phyloP scores from a whole-genome alignment of 2,329 filamentous ascomycete species.

The Akanthomyces muscarius region DNA sequence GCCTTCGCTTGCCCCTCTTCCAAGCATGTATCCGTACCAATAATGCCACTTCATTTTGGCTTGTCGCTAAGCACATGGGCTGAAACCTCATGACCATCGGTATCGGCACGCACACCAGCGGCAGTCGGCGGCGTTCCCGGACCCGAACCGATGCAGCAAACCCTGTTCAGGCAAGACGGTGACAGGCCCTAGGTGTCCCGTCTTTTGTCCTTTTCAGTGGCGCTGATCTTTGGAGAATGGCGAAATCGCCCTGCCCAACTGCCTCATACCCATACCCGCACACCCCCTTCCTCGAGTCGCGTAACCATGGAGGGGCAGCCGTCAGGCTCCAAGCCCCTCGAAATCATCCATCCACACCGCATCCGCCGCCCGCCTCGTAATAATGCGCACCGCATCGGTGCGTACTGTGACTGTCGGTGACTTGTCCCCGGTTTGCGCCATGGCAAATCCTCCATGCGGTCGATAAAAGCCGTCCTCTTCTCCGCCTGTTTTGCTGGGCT shows the following conservation, averaged over 20 bases:
- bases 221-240: constrained; percentile 16
- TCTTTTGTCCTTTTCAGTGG: constrained; percentile 5
- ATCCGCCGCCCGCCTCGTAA: constrained; percentile 13
- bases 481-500: neutral
- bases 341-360: constrained; percentile 11
- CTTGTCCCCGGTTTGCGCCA: neutral
- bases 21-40: neutral
- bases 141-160: constrained; percentile 4
- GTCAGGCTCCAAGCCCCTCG: constrained; percentile 1
- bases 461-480: constrained; percentile 4
- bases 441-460: neutral
- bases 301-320: neutral
- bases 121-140: constrained; percentile 16
- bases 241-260: constrained; percentile 17
- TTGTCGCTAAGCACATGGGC: neutral
- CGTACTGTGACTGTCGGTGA: constrained; percentile 9
- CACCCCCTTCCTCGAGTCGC: neutral
- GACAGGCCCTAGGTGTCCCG: neutral
- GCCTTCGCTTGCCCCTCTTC: constrained; percentile 1
- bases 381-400: neutral
- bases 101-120: constrained; percentile 8
- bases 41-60: constrained; percentile 2
- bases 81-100: constrained; percentile 11
- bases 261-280: constrained; percentile 14
- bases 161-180: neutral